Evolutionary conservation across 1,284 basidiomycete genomes (phyloP), one percentile per base, ranked within the genome.

Genomic region (Schizopora paradoxa): DNA sequence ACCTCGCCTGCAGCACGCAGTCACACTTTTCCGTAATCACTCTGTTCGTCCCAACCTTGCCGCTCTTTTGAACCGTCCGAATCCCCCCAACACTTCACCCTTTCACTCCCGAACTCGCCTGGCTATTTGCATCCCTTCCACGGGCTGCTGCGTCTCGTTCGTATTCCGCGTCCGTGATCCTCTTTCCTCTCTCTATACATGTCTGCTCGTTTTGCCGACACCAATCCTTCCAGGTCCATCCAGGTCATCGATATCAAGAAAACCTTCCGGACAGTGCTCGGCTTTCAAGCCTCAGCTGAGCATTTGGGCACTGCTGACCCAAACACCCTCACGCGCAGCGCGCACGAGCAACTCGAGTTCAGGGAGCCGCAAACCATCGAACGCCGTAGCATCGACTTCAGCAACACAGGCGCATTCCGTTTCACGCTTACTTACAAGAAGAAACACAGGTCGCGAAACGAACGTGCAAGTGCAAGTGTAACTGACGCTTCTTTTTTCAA

Each of bases 211-310:
- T 32, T 32, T 21, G 29, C 34, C 35, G 34, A 21, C 18, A 23
- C 23, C 31, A 22, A 16, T 31, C 2, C n/a, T 27, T 28, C 38
- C 21, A 34, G 40, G 14, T 8, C 28, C 28, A 10, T 31, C 10
- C 28, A 14, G 28, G 14, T 14, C 28, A 31, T 31, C 28, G 14
- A 31, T 14, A 8, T 10, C 14, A 68, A 64, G 62, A 63, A 64
- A 59, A 67, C 63, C 55, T 63, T 72, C 59, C 67, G 65, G 56
- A 56, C 67, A 8, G 66, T 68, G 38, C 61, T 75, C 38, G 68
- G 68, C 41, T 59, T 71, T 39, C 52, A 56, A 56, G 49, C 61
- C 38, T 41, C 61, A 35, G 58, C n/a, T n/a, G n/a, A n/a, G n/a
- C n/a, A n/a, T n/a, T n/a, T n/a, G n/a, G n/a, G n/a, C n/a, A n/a